phyloP scores from a whole-genome alignment of 2,329 filamentous ascomycete genomes.

The Colletotrichum sp. region DNA sequence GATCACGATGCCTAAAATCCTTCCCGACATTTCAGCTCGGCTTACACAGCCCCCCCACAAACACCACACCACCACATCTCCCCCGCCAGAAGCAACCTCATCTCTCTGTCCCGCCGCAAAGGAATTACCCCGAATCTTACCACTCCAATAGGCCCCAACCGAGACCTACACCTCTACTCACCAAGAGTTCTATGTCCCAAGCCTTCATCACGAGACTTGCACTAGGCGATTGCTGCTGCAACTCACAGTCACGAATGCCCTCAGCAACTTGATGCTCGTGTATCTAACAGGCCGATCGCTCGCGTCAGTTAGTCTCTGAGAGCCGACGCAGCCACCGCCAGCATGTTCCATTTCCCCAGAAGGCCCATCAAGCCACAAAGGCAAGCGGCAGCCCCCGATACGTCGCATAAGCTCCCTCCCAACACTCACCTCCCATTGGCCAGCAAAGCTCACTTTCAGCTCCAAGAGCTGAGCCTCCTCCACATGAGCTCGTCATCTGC shows the following conservation, averaged over 20 bases:
- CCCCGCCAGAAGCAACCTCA: neutral
- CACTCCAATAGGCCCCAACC: neutral
- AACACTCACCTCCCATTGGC: neutral
- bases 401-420: neutral
- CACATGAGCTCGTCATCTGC: neutral
- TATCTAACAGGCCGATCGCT: too few relatives aligned
- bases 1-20: neutral
- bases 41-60: neutral
- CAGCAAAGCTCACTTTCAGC: neutral
- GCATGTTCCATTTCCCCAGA: neutral
- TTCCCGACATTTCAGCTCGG: neutral
- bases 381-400: neutral
- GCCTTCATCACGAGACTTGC: neutral
- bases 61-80: neutral
- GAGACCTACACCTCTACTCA: neutral
- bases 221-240: too few relatives aligned
- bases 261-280: neutral
- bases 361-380: neutral
- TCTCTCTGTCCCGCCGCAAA: neutral
- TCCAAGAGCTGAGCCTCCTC: slow-evolving; percentile 5
- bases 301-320: too few relatives aligned
- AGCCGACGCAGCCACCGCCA: neutral
- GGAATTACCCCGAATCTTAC: neutral
- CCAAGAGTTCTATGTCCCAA: neutral
- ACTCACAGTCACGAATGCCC: too few relatives aligned